Evolutionary conservation across 2,329 filamentous ascomycete species (phyloP).

Genomic region (Cordyceps javanica): DNA sequence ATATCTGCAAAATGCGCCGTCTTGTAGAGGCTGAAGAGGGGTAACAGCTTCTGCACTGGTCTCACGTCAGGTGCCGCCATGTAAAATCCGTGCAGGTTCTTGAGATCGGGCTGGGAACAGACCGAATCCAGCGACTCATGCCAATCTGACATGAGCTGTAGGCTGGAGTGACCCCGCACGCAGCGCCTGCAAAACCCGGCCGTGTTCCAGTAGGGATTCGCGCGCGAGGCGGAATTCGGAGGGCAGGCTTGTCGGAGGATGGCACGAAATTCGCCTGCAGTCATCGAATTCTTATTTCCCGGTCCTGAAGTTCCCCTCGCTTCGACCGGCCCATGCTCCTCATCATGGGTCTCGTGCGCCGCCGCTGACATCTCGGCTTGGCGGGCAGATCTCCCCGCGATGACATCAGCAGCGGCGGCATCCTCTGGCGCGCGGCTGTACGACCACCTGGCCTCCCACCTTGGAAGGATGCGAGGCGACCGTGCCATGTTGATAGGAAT

Average conservation of each 20-base stretch:
- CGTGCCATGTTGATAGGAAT: constrained; percentile 70
- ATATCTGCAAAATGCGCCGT: constrained; percentile 70
- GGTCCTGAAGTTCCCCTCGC: not conserved
- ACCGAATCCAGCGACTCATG: constrained; percentile 52
- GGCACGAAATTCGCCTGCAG: constrained; percentile 31
- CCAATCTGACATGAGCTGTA: constrained; percentile 63
- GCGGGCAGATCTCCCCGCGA: constrained; percentile 8
- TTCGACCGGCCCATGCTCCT: not conserved
- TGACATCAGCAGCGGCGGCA: constrained; percentile 11
- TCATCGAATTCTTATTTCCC: constrained; percentile 13
- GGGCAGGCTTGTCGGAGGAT: constrained; percentile 52
- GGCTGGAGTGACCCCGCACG: constrained; percentile 56
- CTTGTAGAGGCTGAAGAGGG: constrained; percentile 71
- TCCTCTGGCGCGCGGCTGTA: constrained; percentile 7
- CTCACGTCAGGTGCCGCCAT: constrained; percentile 57
- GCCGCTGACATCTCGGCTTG: constrained; percentile 1
- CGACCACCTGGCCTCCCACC: constrained; percentile 51
- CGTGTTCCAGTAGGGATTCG: constrained; percentile 56
- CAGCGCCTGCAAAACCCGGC: constrained; percentile 60
- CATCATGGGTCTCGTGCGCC: not conserved
- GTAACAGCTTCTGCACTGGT: constrained; percentile 59
- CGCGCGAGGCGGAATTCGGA: constrained; percentile 52
- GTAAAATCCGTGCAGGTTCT: constrained; percentile 67
- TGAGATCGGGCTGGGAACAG: constrained; percentile 72
- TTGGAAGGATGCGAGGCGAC: constrained; percentile 34